phyloP scores from a whole-genome alignment of 306 rosid genomes.

The Dalbergia oliveri region DNA sequence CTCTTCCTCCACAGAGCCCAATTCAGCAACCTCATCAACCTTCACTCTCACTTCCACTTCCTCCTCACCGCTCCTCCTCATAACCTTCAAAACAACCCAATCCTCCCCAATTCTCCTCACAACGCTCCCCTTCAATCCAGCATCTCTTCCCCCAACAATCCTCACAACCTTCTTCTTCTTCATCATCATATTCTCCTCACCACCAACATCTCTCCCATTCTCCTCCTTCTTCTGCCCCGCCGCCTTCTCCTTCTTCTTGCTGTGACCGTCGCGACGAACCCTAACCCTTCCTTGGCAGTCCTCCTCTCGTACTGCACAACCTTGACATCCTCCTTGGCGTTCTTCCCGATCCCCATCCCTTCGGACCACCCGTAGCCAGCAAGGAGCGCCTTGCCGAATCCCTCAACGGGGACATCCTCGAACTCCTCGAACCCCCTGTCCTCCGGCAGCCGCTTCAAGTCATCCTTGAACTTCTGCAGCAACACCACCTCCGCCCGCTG shows the following conservation, averaged over 20 bases:
- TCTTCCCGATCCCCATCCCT: constrained; percentile 87
- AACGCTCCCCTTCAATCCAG: constrained; percentile 67
- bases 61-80: constrained; percentile 41
- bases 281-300: constrained; percentile 76
- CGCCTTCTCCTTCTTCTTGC: constrained; percentile 8
- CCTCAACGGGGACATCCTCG: constrained; percentile 78
- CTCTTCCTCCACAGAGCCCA: constrained; percentile 79
- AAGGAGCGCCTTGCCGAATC: constrained; percentile 78
- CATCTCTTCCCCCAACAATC: constrained; percentile 66
- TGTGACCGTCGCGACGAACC: constrained; percentile 58
- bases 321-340: constrained; percentile 74
- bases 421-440: constrained; percentile 74
- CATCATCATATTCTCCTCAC: background rate
- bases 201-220: background rate
- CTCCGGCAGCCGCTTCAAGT: constrained; percentile 68
- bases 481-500: constrained; percentile 44
- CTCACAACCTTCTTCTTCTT: constrained; percentile 55
- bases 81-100: constrained; percentile 58
- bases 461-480: constrained; percentile 68
- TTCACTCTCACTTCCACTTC: constrained; percentile 51
- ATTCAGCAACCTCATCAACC: constrained; percentile 56
- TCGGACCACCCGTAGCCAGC: constrained; percentile 88
- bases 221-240: constrained; percentile 4
- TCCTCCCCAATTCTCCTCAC: constrained; percentile 49
- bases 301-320: constrained; percentile 59